phyloP scores from a whole-genome alignment of 2,329 filamentous ascomycete genomes.

The Macrophomina tecta region DNA sequence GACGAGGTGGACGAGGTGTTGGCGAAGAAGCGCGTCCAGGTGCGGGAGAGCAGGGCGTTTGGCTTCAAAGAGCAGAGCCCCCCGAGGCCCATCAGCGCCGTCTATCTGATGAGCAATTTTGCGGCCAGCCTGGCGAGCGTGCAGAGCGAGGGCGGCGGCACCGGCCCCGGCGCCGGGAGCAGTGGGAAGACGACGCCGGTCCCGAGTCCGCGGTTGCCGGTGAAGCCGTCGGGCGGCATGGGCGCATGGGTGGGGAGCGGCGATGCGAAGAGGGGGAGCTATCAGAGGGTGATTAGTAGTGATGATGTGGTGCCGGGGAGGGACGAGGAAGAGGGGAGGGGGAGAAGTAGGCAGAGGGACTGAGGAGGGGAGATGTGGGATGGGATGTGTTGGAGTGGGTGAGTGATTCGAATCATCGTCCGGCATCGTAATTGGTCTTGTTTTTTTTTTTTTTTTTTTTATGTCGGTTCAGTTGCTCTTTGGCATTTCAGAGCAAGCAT shows the following conservation, averaged over 20 bases:
- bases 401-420: not conserved
- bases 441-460: not conserved
- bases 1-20: conserved; percentile 33
- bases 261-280: not conserved
- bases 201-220: not conserved
- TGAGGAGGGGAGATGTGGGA: not conserved
- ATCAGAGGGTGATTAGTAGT: not conserved
- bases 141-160: not conserved
- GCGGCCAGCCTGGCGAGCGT: conserved; percentile 1
- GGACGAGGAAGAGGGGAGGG: conserved; percentile 6
- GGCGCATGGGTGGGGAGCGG: not conserved
- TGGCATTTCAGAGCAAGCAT: not conserved
- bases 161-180: not conserved
- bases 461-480: not conserved
- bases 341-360: not conserved
- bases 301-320: not conserved
- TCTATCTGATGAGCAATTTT: conserved; percentile 10
- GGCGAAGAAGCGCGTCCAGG: not conserved
- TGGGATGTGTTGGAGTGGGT: not conserved
- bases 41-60: conserved; percentile 1
- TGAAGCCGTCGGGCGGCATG: not conserved
- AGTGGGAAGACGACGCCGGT: not conserved
- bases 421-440: not conserved
- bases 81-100: not conserved
- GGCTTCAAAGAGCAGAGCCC: conserved; percentile 2